Evolutionary conservation across 176 grass and related monocot species (phyloP).

Genomic region (Cenchrus fungigraminus): DNA sequence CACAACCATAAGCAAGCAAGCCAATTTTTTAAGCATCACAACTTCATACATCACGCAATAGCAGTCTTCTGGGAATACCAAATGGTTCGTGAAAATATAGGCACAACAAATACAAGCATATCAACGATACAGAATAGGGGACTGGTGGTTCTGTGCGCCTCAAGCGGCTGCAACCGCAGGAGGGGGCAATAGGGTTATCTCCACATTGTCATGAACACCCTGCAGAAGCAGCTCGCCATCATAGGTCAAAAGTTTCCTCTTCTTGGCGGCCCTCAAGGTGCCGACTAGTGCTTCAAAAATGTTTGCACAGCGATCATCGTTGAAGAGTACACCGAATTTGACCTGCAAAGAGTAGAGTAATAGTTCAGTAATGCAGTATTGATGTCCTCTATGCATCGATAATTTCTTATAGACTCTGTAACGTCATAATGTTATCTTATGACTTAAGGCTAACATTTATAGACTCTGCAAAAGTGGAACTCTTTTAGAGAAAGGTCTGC

Average conservation of each 20-base stretch:
- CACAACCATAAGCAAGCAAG: constrained; percentile 19
- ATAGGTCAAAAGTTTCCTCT: constrained; percentile 75
- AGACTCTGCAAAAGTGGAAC: not conserved
- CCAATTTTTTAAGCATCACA: constrained; percentile 14
- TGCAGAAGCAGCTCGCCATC: constrained; percentile 89
- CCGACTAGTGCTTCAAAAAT: constrained; percentile 94
- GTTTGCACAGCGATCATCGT: constrained; percentile 90
- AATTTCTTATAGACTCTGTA: not conserved
- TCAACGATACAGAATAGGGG: not conserved
- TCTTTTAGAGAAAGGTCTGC: not conserved
- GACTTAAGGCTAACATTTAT: not conserved
- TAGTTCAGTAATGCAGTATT: not conserved
- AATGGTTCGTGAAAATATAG: constrained; percentile 24
- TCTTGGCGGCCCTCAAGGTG: constrained; percentile 81
- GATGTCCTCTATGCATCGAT: not conserved
- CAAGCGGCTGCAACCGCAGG: constrained; percentile 40
- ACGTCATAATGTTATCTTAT: not conserved
- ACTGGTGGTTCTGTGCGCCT: not conserved
- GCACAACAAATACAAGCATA: constrained; percentile 27
- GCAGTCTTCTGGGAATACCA: not conserved
- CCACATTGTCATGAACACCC: constrained; percentile 92
- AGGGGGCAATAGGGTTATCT: constrained; percentile 72
- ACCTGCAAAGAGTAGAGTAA: constrained; percentile 49
- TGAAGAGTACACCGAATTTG: constrained; percentile 88
- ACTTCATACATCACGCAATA: constrained; percentile 24